phyloP scores from a whole-genome alignment of 371 early-diverging fungal genomes.

The Actinomortierella ambigua region DNA sequence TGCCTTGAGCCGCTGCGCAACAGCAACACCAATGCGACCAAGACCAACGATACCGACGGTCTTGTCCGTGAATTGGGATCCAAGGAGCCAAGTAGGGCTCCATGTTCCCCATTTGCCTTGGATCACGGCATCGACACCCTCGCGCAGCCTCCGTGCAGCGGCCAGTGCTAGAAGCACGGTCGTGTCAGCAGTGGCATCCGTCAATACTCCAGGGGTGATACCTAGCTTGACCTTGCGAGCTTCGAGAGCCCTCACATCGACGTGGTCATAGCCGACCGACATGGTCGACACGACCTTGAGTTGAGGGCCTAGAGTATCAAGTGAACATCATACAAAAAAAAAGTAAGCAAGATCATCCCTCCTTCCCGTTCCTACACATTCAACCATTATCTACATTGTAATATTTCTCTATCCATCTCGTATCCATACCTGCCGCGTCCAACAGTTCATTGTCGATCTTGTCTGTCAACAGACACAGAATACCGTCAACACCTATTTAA shows the following conservation, averaged over 20 bases:
- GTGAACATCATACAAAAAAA: not conserved
- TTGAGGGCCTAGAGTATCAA: conserved; percentile 47
- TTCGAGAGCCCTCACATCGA: conserved; percentile 60
- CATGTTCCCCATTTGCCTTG: conserved; percentile 70
- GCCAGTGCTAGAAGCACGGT: conserved; percentile 77
- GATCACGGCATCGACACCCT: conserved; percentile 59
- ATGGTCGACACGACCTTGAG: conserved; percentile 73
- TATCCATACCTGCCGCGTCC: conserved; percentile 61
- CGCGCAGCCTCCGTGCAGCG: conserved; percentile 71
- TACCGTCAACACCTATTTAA: conserved; percentile 65
- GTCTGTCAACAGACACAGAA: conserved; percentile 75
- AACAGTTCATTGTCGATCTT: conserved; percentile 73
- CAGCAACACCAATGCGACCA: conserved; percentile 85
- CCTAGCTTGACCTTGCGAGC: conserved; percentile 67
- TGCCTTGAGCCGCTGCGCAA: conserved; percentile 69
- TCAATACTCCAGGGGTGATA: conserved; percentile 86
- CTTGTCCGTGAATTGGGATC: conserved; percentile 75
- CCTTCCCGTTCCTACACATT: not conserved
- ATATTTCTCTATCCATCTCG: not conserved
- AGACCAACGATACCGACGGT: conserved; percentile 86
- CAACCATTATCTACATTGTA: not conserved
- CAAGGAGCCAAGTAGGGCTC: conserved; percentile 77
- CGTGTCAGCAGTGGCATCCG: conserved; percentile 88
- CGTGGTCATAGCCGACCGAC: conserved; percentile 88
- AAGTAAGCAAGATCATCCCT: not conserved